Evolutionary conservation across 352 stramenopile species (phyloP), one percentile per base, ranked within the genome.

Genomic region (Pythium chondricola): DNA sequence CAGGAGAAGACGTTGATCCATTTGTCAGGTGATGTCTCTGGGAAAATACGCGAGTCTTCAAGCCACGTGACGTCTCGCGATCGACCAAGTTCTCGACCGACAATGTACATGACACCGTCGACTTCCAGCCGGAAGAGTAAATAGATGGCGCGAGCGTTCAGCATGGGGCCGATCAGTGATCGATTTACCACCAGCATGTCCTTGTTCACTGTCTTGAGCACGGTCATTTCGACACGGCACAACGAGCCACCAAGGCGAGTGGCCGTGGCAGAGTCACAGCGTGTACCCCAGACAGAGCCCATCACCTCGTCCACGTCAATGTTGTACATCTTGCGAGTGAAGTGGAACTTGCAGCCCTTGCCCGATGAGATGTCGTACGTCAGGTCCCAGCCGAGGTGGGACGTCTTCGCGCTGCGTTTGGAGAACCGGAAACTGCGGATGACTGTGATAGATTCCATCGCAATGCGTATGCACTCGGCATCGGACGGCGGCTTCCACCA

Each of bases 171-270:
- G 22, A 30, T 17, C 22, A 57, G 31, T 22, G 49, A 41, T 0
- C 49, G 49, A 11, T 57, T 57, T 10, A 57, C 35, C 8, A 57
- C 26, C 2, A 45, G 9, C 49, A 57, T 50, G 26, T 57, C 49
- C 25, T 57, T 57, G 31, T 38, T 57, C 31, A 57, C 35, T 1
- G 40, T 13, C 41, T 50, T 57, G 31, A 57, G 3, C 6, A 57
- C 31, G n/a, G 49, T 27, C n/a, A 50, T 17, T 2, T 50, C 40
- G 0, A 27, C 49, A 27, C 36, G 35, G 31, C 40, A 50, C 1
- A 57, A 2, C 20, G 25, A 20, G 11, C 40, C 49, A 7, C 31
- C 49, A 16, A 57, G 32, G 3, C 24, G 21, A 25, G 32, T 40
- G 6, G 33, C 49, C 13, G 31, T 41, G 20, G 43, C 32, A 4